These are phyloP conservation scores for Boletus sp. DNA, from an alignment of 768 basidiomycete genomes.

Conservation along the genomic window DNA sequence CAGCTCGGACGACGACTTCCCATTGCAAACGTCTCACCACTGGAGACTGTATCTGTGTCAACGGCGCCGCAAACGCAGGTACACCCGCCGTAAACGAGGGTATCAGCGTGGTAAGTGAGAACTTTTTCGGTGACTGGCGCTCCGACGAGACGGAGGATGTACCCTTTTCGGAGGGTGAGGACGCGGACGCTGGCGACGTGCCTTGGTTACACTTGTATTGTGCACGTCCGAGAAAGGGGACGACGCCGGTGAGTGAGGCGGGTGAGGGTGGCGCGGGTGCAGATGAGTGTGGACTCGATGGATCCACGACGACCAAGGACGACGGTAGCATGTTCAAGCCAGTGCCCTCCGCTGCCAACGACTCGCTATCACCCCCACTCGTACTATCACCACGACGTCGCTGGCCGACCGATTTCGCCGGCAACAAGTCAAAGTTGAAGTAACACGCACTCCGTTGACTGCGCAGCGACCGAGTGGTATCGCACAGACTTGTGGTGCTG, in stretches of 20 bases:
- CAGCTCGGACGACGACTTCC: conserved; percentile 75
- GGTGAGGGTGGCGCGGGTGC: not conserved
- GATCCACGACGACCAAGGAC: not conserved
- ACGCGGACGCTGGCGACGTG: not conserved
- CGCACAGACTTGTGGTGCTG: conserved; percentile 10
- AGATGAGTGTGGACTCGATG: not conserved
- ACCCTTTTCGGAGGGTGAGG: not conserved
- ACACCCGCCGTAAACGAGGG: conserved; percentile 42
- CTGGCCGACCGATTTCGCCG: not conserved
- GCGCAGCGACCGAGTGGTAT: conserved; percentile 6
- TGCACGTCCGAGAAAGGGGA: conserved; percentile 18
- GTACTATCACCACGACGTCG: not conserved
- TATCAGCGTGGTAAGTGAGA: conserved; percentile 16
- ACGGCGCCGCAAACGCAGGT: conserved; percentile 67
- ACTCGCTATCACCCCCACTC: not conserved
- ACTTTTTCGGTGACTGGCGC: not conserved
- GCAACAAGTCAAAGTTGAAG: conserved; percentile 32
- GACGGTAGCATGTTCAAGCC: not conserved
- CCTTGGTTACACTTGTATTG: conserved; percentile 33
- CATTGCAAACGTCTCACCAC: conserved; percentile 78
- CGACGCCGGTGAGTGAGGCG: conserved; percentile 1
- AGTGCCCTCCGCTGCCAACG: not conserved
- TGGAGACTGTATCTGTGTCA: conserved; percentile 68
- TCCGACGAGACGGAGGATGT: not conserved
- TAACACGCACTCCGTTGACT: conserved; percentile 17